Percentiles rank a stretch among this genome's conserved stretches.
Conservation (phyloP, 139 green algal species). For the Chlamydomonas eustigma region DNA sequence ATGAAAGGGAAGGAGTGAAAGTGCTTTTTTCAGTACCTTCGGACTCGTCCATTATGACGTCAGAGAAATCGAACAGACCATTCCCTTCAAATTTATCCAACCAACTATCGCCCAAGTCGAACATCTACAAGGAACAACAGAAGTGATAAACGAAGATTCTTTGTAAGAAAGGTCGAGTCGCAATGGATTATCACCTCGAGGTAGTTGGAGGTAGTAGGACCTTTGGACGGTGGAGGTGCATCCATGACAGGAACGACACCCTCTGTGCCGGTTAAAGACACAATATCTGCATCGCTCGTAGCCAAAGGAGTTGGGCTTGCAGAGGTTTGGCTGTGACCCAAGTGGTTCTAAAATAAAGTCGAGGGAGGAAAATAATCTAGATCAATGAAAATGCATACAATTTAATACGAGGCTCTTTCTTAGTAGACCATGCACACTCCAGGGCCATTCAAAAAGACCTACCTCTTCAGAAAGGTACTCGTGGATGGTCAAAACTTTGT, state of each 20-base stretch:
- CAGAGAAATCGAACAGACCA: not conserved
- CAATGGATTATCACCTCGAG: not conserved
- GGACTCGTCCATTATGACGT: not conserved
- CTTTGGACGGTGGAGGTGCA: not conserved
- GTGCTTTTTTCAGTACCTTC: not conserved
- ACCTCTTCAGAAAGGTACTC: conserved; percentile 2
- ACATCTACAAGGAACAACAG: not conserved
- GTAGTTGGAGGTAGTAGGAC: not conserved
- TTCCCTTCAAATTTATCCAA: conserved; percentile 5
- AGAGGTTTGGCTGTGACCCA: not conserved
- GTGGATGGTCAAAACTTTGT: conserved; percentile 19
- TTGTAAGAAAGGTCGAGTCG: not conserved
- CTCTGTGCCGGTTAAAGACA: not conserved
- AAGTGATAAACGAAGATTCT: not conserved
- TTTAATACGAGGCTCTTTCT: not conserved
- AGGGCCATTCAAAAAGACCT: not conserved
- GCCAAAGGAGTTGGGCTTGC: not conserved
- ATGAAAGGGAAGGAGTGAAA: not conserved
- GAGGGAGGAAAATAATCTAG: not conserved
- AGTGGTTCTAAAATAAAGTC: not conserved
- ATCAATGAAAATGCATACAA: not conserved
- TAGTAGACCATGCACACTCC: not conserved
- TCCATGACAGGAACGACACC: not conserved
- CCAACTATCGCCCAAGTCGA: not conserved
- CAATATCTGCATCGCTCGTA: not conserved